These are phyloP conservation scores for Phtheirospermum japonicum DNA, from an alignment of 257 asterid species.

Conservation along the genomic window DNA sequence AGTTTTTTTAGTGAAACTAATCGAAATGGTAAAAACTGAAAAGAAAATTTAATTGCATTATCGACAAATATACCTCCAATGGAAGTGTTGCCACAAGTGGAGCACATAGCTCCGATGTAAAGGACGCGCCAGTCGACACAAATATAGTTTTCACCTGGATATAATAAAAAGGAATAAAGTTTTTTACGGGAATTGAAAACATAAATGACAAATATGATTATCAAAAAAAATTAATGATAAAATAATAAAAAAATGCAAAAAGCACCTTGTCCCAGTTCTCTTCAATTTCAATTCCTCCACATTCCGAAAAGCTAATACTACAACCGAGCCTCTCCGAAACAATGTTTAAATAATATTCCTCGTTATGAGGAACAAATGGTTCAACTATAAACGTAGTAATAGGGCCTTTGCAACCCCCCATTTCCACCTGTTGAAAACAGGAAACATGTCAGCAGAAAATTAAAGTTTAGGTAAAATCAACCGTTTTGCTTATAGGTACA, in stretches of 20 bases:
- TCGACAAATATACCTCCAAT: slow-evolving; percentile 54
- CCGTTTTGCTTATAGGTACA: no score
- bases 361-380: slow-evolving; percentile 85
- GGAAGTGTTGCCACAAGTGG: slow-evolving; percentile 96
- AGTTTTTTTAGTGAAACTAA: background rate
- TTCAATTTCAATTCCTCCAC: slow-evolving; percentile 94
- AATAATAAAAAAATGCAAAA: background rate
- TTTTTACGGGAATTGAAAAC: background rate
- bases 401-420: slow-evolving; percentile 96
- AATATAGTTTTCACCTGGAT: slow-evolving; percentile 60
- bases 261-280: slow-evolving; percentile 90
- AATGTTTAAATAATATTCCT: slow-evolving; percentile 78
- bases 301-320: slow-evolving; percentile 91
- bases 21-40: background rate
- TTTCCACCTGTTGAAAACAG: slow-evolving; percentile 61
- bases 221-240: background rate
- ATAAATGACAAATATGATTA: background rate
- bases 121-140: slow-evolving; percentile 61
- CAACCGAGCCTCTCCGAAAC: slow-evolving; percentile 94
- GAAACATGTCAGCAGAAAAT: background rate
- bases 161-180: background rate
- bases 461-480: no score
- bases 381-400: slow-evolving; percentile 90
- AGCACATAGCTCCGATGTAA: slow-evolving; percentile 78
- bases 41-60: background rate